phyloP scores from a whole-genome alignment of 2,329 filamentous ascomycete species.

The Epicoccum nigrum region DNA sequence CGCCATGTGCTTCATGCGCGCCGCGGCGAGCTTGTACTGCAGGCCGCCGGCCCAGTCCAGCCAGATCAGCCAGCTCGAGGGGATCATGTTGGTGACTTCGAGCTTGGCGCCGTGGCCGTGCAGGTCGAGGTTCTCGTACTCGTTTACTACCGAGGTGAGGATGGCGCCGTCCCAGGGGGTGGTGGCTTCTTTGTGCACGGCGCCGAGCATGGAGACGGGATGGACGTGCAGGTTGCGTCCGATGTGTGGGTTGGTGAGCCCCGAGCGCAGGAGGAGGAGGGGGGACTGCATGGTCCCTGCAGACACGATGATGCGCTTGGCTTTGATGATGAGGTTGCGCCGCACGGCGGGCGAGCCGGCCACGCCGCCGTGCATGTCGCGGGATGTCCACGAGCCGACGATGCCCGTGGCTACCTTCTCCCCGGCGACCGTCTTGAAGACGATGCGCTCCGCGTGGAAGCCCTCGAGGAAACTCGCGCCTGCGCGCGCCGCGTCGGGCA shows the following conservation, averaged over 20 bases:
- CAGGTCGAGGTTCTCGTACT: constrained; percentile 81
- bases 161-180: constrained; percentile 72
- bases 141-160: constrained; percentile 76
- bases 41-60: constrained; percentile 72
- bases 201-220: constrained; percentile 65
- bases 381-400: constrained; percentile 74
- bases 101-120: constrained; percentile 83
- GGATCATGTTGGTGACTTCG: constrained; percentile 77
- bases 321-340: constrained; percentile 72
- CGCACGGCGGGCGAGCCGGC: constrained; percentile 59
- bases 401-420: constrained; percentile 71
- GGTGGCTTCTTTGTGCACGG: constrained; percentile 72
- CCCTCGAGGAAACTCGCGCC: constrained; percentile 87
- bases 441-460: constrained; percentile 71
- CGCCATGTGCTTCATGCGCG: constrained; percentile 71
- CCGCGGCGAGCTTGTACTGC: constrained; percentile 72
- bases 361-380: constrained; percentile 67
- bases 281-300: constrained; percentile 79
- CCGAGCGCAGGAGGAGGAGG: constrained; percentile 76
- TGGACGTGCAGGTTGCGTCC: constrained; percentile 84
- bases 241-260: constrained; percentile 79
- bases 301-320: constrained; percentile 80
- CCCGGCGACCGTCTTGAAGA: constrained; percentile 66
- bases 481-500: constrained; percentile 77
- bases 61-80: constrained; percentile 66